Percentiles rank a stretch among this genome's conserved stretches.
These are phyloP conservation scores for Nakazawaea siamensis DNA, from an alignment of 805 yeast species.

Conservation along the genomic window DNA sequence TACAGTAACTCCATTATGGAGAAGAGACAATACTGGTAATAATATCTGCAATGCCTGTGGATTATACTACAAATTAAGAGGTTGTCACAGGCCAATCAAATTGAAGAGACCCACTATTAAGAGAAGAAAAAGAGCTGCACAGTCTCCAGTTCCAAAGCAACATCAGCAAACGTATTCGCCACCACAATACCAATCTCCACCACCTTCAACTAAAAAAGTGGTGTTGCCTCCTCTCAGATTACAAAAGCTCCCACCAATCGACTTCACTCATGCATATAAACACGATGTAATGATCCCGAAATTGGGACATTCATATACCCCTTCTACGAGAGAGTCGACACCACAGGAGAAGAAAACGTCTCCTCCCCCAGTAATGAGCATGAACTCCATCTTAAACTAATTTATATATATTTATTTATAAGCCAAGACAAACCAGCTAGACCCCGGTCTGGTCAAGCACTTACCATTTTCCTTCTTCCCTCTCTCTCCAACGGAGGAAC, in stretches of 20 bases:
- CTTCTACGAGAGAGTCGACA: too few relatives aligned
- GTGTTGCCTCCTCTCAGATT: slow-evolving; percentile 7
- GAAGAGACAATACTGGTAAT: slow-evolving; percentile 74
- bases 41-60: slow-evolving; percentile 90
- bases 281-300: slow-evolving; percentile 2
- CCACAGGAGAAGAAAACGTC: too few relatives aligned
- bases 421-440: neutral
- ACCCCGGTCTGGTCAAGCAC: too few relatives aligned
- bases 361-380: neutral
- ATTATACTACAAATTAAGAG: slow-evolving; percentile 66
- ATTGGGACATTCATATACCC: neutral
- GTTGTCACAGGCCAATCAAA: slow-evolving; percentile 66
- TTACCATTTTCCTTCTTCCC: slow-evolving; percentile 29
- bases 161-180: slow-evolving; percentile 1
- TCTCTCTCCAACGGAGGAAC: slow-evolving; percentile 79
- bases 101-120: slow-evolving; percentile 69
- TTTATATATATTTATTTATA: neutral
- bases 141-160: neutral
- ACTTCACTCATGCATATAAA: slow-evolving; percentile 5
- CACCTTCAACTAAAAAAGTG: neutral
- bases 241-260: slow-evolving; percentile 6
- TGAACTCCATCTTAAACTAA: neutral
- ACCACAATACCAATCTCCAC: neutral
- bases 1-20: slow-evolving; percentile 82
- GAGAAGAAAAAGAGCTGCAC: slow-evolving; percentile 50